phyloP scores from a whole-genome alignment of 2,329 filamentous ascomycete species.

The Sporothrix humicola region DNA sequence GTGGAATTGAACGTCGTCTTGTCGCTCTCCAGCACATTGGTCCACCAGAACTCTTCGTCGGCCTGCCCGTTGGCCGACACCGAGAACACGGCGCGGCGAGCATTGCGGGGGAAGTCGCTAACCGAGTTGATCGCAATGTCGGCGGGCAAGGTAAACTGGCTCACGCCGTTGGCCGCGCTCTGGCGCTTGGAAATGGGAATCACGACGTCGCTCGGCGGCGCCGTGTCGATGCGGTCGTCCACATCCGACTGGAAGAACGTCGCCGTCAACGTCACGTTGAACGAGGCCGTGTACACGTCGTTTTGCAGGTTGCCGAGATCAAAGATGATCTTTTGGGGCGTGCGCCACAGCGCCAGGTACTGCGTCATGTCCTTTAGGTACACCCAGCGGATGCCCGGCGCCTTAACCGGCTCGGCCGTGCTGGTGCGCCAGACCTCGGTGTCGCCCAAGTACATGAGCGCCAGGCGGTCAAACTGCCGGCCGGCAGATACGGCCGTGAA shows the following conservation, averaged over 20 bases:
- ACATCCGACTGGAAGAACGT: conserved; percentile 64
- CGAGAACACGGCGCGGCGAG: conserved; percentile 72
- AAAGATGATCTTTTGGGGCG: conserved; percentile 76
- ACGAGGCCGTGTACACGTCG: conserved; percentile 72
- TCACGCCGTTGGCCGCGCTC: conserved; percentile 57
- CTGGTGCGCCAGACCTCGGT: conserved; percentile 83
- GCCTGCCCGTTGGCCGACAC: conserved; percentile 79
- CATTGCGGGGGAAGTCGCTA: conserved; percentile 65
- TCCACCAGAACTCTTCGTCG: conserved; percentile 85
- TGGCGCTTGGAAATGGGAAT: conserved; percentile 67
- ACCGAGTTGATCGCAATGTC: conserved; percentile 65
- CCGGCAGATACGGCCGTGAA: conserved; percentile 75
- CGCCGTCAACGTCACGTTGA: conserved; percentile 75
- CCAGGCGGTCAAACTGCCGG: conserved; percentile 77
- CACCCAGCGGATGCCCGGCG: conserved; percentile 73
- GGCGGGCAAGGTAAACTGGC: conserved; percentile 70
- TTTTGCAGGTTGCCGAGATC: conserved; percentile 77
- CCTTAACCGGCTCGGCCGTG: conserved; percentile 74
- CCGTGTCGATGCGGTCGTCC: conserved; percentile 43
- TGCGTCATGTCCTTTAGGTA: conserved; percentile 80
- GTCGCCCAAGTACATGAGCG: conserved; percentile 75
- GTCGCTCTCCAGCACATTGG: conserved; percentile 71
- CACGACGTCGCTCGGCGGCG: conserved; percentile 65
- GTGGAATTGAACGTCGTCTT: conserved; percentile 62
- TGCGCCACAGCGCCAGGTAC: conserved; percentile 71